phyloP scores from a whole-genome alignment of 73 alveolate species.

The Paramecium caudatum region DNA sequence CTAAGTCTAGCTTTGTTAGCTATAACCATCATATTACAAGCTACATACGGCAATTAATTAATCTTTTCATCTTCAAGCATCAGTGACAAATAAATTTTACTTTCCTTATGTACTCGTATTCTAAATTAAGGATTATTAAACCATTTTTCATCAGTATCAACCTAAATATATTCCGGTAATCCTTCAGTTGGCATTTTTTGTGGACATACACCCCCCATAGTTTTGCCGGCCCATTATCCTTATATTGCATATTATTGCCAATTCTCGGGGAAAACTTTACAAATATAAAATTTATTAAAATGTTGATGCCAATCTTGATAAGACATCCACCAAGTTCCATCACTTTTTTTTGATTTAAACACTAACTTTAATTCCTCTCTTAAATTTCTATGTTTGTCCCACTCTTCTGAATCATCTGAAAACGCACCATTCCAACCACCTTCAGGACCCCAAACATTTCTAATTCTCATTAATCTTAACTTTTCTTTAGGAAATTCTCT shows the following conservation, averaged over 20 bases:
- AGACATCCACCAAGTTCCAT: conserved; percentile 99
- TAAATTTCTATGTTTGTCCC: conserved; percentile 97
- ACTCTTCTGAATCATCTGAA: conserved; percentile 99
- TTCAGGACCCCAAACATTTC: conserved; percentile 98
- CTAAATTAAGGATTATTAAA: conserved; percentile 98
- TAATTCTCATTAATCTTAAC: conserved; percentile 92
- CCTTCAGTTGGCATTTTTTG: conserved; percentile 91
- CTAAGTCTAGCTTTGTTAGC: conserved; percentile 93
- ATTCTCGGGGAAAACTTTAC: conserved; percentile 97
- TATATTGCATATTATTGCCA: conserved; percentile 97
- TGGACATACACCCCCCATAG: conserved; percentile 97
- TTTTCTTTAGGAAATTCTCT: conserved; percentile 92
- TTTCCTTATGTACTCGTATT: conserved; percentile 92
- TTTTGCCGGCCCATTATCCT: conserved; percentile 96
- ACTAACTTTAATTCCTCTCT: conserved; percentile 96
- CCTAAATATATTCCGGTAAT: conserved; percentile 82
- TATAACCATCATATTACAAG: conserved; percentile 94
- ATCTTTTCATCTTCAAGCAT: conserved; percentile 99
- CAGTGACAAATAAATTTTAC: conserved; percentile 94
- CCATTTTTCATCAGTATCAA: conserved; percentile 99
- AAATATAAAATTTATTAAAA: conserved; percentile 94
- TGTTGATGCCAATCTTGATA: conserved; percentile 97
- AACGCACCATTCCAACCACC: conserved; percentile 99
- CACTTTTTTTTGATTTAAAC: conserved; percentile 87
- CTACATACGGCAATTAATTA: conserved; percentile 93